A percentile compares a stretch with the other conserved stretches of the same genome.
These are phyloP conservation scores for Tephrocybe sp. DNA, from an alignment of 768 basidiomycete genomes.

Conservation along the genomic window DNA sequence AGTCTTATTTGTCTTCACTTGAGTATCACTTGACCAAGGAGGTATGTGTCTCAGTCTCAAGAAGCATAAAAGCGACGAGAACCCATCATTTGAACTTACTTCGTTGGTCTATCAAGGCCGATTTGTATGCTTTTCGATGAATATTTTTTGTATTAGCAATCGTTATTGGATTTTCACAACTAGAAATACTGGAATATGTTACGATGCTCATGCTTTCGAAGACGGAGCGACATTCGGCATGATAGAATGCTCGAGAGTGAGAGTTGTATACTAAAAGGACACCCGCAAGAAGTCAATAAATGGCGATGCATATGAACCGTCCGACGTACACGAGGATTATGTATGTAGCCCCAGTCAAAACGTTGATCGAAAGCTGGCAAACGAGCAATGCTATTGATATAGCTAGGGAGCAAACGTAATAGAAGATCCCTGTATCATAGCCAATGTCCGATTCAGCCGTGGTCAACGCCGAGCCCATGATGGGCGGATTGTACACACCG, in stretches of 20 bases:
- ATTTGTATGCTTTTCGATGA: no score
- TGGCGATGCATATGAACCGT: neutral
- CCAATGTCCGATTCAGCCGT: neutral
- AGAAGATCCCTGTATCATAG: constrained; percentile 1
- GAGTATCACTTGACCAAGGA: no score
- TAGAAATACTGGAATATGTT: no score
- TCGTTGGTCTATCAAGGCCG: no score
- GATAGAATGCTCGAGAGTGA: constrained; percentile 4
- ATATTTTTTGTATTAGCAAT: no score
- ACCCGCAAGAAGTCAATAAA: neutral
- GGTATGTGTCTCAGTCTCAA: no score
- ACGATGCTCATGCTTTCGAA: constrained; percentile 1
- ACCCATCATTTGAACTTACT: no score
- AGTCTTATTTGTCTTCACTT: no score
- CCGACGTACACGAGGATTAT: neutral
- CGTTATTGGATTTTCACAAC: no score
- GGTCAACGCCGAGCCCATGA: no score
- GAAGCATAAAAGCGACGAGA: no score
- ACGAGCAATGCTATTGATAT: constrained; percentile 5
- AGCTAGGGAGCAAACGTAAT: constrained; percentile 2
- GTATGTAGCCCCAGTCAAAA: neutral
- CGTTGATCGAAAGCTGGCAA: neutral
- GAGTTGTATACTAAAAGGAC: constrained; percentile 1
- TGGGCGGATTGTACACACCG: neutral
- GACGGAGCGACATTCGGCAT: constrained; percentile 9